Evolutionary conservation across 2,329 filamentous ascomycete species (phyloP).

Genomic region (Lasiodiplodia hormozganensis): DNA sequence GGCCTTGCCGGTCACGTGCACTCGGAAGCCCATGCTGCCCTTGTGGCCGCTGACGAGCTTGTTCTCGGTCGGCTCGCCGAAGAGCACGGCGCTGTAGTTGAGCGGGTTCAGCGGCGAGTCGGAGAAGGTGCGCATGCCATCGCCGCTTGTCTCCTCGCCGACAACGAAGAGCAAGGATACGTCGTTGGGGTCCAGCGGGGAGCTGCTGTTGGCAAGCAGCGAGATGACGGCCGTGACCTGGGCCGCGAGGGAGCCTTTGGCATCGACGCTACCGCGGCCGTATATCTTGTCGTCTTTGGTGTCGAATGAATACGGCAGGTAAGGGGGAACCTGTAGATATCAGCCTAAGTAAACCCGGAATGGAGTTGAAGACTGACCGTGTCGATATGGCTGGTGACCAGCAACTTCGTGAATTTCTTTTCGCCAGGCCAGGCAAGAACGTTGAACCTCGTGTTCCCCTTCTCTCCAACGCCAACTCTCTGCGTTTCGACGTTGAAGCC

Average conservation of each 20-base stretch:
- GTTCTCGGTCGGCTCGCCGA: conserved; percentile 91
- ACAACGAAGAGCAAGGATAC: conserved; percentile 69
- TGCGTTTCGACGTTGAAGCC: conserved; percentile 71
- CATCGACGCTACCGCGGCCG: conserved; percentile 76
- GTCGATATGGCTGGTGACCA: conserved; percentile 86
- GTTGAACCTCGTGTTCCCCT: conserved; percentile 67
- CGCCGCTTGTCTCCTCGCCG: conserved; percentile 81
- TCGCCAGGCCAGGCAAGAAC: conserved; percentile 70
- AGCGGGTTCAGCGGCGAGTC: conserved; percentile 53
- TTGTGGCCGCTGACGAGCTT: conserved; percentile 93
- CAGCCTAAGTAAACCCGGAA: background rate
- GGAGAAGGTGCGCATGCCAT: conserved; percentile 72
- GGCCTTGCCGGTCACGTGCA: conserved; percentile 75
- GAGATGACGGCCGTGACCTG: conserved; percentile 72
- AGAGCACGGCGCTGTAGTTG: conserved; percentile 74
- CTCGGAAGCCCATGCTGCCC: conserved; percentile 72
- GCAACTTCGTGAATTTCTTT: conserved; percentile 61
- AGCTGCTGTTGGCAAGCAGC: conserved; percentile 51
- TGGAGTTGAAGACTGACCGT: conserved; percentile 50
- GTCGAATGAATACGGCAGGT: conserved; percentile 69
- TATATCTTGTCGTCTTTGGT: conserved; percentile 61
- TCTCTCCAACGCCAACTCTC: conserved; percentile 39
- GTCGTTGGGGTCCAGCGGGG: conserved; percentile 49
- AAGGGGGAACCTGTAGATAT: conserved; percentile 65
- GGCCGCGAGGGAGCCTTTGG: conserved; percentile 67